Evolutionary conservation across 805 yeast genomes (phyloP), one percentile per base, ranked within the genome.

Genomic region (Wickerhamomyces alni): DNA sequence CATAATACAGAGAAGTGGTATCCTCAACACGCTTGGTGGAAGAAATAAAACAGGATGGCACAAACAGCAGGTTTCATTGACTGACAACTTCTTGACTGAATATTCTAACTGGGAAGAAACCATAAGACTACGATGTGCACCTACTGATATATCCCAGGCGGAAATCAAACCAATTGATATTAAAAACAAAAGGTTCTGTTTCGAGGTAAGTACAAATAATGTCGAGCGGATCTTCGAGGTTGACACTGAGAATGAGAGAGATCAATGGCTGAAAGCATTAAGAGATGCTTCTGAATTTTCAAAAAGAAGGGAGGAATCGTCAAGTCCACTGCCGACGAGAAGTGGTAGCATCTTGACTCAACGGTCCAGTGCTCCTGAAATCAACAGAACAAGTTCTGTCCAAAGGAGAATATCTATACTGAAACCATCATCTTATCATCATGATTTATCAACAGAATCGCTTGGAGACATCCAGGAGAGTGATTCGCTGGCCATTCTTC

Each of bases 71-170:
- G 84, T 87, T 1, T 85, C 80, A 0, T 65, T 87, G 36, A 71
- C 74, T 12, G 74, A 77, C n/a, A 88, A 91, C 2, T 72, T 69
- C 42, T 62, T 87, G 31, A 67, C 70, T 33, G 93, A 87, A 54
- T 87, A 74, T 55, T 70, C 82, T 33, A 88, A 87, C 59, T 87
- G 95, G 93, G 74, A 89, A 50, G 75, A 70, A 40, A 87, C 87
- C 17, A 66, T 67, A 16, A 73, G 70, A 24, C 67, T 78, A 15
- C 75, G 85, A 45, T 72, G 77, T 45, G 71, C 70, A 17, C 88
- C 93, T 4, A 74, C 87, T 12, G 85, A 83, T 43, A 58, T 87
- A 30, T 79, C 87, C 2, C 69, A 83, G 44, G 78, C 91, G 3
- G 74, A 75, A 37, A 79, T 69, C 46, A 85, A 67, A 64, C 63